Base-by-base conservation (phyloP, 805 yeast genomes). In the Ogataea paradorogensis region DNA sequence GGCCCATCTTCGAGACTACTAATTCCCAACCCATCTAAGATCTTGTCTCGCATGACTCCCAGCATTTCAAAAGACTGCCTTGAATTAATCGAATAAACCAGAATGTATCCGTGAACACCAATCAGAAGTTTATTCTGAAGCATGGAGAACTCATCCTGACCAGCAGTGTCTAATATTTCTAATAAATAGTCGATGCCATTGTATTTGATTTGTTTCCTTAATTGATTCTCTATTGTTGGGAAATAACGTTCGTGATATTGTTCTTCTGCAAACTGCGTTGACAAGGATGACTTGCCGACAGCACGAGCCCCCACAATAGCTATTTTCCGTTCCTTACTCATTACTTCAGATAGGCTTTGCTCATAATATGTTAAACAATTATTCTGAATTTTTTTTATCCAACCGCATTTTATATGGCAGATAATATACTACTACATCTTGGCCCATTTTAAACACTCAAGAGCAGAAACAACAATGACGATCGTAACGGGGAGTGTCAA, bases 91-190 rank as follows among this genome's bases (percentile, higher is more conserved):
- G 91, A 83, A 64, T 86, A 89, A 31, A 87, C 85, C 30, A 90
- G 64, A 30, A 89, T 67, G 56, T 84, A 84, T 1, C 96, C 97
- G 55, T 86, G 93, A 24, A 84, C 79, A 13, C 90, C 93, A 33
- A 84, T 82, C 34, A 86, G 65, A 40, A 84, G 82, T 51, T 84
- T 84, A 61, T 84, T 87, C 53, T 80, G 84, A 63, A 89, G 74
- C 48, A 85, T 78, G 34, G 87, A 76, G 58, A 82, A 85, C 66
- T 88, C 95, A 62, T 88, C 96, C 66, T 87, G 95, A 7, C 96
- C 96, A 1, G 96, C 95, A 0, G 96, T 89, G 57, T 89, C 97
- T 45, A 88, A 67, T 38, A 89, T 84, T 59, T 88, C 96, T 18
- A 90, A 77, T 38, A 81, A 80, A 58, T 84, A 89, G 38, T 82